Conservation (phyloP, 371 early-diverging fungal species). For the Homolaphlyctis polyrhiza region DNA sequence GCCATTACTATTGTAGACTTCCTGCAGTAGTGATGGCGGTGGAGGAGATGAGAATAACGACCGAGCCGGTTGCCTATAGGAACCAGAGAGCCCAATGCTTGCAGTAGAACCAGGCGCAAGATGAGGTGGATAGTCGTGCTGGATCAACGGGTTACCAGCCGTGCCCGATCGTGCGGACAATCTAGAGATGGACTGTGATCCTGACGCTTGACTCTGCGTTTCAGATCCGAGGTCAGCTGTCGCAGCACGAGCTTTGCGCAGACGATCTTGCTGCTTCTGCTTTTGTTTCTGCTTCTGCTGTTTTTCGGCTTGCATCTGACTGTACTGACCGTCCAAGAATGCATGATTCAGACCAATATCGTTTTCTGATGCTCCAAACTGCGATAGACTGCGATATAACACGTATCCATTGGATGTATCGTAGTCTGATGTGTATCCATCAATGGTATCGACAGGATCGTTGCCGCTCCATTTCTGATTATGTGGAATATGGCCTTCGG, state of each 20-base stretch:
- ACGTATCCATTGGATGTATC: conserved; percentile 24
- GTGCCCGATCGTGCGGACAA: background rate
- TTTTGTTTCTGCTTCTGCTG: too few relatives aligned
- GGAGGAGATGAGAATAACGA: conserved; percentile 5
- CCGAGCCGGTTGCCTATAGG: background rate
- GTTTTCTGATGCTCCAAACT: conserved; percentile 6
- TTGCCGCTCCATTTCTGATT: conserved; percentile 41
- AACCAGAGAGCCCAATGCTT: conserved; percentile 2
- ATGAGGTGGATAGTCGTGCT: background rate
- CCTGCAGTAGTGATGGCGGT: too few relatives aligned
- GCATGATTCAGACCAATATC: conserved; percentile 16
- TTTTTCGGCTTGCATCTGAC: conserved; percentile 6
- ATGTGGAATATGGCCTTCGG: conserved; percentile 3
- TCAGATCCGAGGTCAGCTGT: background rate
- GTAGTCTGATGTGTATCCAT: conserved; percentile 20
- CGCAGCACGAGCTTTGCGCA: background rate
- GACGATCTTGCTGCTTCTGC: background rate
- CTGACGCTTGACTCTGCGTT: background rate
- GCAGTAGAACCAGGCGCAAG: background rate
- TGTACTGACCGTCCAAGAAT: conserved; percentile 7
- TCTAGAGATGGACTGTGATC: background rate
- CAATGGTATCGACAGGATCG: conserved; percentile 22
- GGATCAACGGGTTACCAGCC: background rate
- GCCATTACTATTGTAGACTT: too few relatives aligned
- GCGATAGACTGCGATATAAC: conserved; percentile 21